Base-by-base conservation (phyloP, 2,329 filamentous ascomycete species). In the Penicillium oxalicum region DNA sequence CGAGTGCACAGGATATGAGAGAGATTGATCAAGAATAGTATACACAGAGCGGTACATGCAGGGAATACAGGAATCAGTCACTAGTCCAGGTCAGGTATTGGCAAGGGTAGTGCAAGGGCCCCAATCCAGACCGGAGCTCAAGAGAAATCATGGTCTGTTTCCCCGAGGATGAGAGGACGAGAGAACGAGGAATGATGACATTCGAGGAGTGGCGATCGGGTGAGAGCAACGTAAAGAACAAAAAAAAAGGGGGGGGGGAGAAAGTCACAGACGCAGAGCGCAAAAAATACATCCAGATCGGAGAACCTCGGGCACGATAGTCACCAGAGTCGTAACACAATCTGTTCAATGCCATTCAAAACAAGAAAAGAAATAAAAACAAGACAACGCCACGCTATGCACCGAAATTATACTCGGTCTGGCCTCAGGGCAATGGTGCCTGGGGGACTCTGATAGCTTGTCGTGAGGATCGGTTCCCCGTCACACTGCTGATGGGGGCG, bases 151-250 rank as follows among this genome's bases (percentile, higher is more conserved):
- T 18, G 18, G 18, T 18, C 18, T 18, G 18, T 18, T 18, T 32
- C 29, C 29, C 7, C 29, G 29, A 48, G 26, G 34, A 35, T 9
- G 11, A 12, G 13, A 33, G 9, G 25, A 13, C 45, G n/a, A n/a
- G n/a, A n/a, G n/a, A n/a, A 18, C 18, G 18, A 18, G 18, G 18
- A 2, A 43, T 28, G 40, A 29, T 52, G 56, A 43, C 56, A 61
- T 63, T 49, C 53, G 59, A 59, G 86, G 88, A 54, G 88, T 87
- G 2, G 88, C 88, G 18, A 73, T 94, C 56, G 71, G 88, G 45
- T 18, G 18, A 59, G 51, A 56, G 55, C 11, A 58, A 58, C 18
- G 18, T 66, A 66, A 64, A 61, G 58, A 40, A 57, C 46, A 54
- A 87, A 48, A 72, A 28, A 25, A 36, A 36, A 32, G 29, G 3